These are phyloP conservation scores for Pascua sp. DNA, from an alignment of 1,284 basidiomycete genomes.

Conservation along the genomic window DNA sequence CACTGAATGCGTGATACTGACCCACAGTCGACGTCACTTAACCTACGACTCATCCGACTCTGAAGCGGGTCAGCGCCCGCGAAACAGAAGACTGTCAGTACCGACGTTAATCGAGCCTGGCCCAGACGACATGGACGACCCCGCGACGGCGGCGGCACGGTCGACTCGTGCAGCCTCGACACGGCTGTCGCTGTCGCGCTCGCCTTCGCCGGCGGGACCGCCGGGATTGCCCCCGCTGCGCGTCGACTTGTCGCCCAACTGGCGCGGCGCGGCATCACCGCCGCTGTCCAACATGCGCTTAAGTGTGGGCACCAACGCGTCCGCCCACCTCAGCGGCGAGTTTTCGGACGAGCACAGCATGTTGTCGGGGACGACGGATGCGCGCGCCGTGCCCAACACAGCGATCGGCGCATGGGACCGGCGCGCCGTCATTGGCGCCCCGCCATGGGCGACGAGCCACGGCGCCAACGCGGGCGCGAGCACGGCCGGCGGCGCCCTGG, in stretches of 20 bases:
- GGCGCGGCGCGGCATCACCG: slow-evolving; percentile 2
- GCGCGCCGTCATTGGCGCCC: not conserved
- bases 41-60: slow-evolving; percentile 40
- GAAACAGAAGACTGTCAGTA: slow-evolving; percentile 22
- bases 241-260: not conserved
- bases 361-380: too few species aligned
- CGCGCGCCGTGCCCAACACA: too few species aligned
- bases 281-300: not conserved
- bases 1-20: too few species aligned
- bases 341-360: not conserved
- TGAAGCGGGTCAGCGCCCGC: slow-evolving; percentile 18
- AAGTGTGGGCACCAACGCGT: slow-evolving; percentile 1
- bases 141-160: not conserved
- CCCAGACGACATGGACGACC: slow-evolving; percentile 8
- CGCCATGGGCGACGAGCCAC: not conserved
- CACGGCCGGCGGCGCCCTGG: not conserved
- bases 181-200: slow-evolving; percentile 2
- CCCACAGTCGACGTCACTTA: slow-evolving; percentile 2
- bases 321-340: slow-evolving; percentile 10
- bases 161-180: not conserved
- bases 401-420: not conserved
- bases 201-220: slow-evolving; percentile 5
- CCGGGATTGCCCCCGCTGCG: not conserved
- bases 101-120: slow-evolving; percentile 39
- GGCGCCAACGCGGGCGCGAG: not conserved